Percentiles rank a stretch among this genome's conserved stretches.
Conservation (phyloP, 306 rosid species). For the Nissolia schottii region DNA sequence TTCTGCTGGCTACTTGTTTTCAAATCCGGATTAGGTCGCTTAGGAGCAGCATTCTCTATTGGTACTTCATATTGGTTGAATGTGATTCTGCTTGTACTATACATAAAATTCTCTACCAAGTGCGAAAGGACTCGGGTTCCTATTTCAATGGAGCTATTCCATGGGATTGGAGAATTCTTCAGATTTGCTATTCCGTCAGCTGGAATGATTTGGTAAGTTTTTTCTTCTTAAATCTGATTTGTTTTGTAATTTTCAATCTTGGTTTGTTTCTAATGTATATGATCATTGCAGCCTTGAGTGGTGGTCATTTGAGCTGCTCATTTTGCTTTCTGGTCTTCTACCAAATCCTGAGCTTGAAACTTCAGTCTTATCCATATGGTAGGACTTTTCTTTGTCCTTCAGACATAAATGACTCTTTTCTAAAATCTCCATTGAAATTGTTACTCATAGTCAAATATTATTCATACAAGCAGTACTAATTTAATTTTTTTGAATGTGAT, state of each 20-base stretch:
- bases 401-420: neutral
- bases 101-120: constrained; percentile 45
- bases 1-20: constrained; percentile 71
- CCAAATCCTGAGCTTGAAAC: constrained; percentile 84
- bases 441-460: neutral
- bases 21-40: constrained; percentile 45
- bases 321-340: constrained; percentile 64
- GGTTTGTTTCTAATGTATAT: constrained; percentile 1
- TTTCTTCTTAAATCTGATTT: neutral
- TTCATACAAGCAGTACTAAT: neutral
- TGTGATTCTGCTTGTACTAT: constrained; percentile 51
- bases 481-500: neutral
- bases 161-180: constrained; percentile 59
- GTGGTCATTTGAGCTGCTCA: constrained; percentile 78
- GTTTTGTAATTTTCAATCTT: neutral
- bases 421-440: neutral
- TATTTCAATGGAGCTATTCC: constrained; percentile 54
- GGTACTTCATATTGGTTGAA: constrained; percentile 77
- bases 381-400: neutral
- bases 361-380: constrained; percentile 59
- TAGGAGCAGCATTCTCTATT: constrained; percentile 80
- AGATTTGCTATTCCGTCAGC: constrained; percentile 72
- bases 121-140: constrained; percentile 46
- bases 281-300: constrained; percentile 60
- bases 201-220: constrained; percentile 64